Percentiles rank a stretch among this genome's conserved stretches.
Evolutionary conservation across 257 asterid genomes (phyloP).

Genomic region (Solanum verrucosum): DNA sequence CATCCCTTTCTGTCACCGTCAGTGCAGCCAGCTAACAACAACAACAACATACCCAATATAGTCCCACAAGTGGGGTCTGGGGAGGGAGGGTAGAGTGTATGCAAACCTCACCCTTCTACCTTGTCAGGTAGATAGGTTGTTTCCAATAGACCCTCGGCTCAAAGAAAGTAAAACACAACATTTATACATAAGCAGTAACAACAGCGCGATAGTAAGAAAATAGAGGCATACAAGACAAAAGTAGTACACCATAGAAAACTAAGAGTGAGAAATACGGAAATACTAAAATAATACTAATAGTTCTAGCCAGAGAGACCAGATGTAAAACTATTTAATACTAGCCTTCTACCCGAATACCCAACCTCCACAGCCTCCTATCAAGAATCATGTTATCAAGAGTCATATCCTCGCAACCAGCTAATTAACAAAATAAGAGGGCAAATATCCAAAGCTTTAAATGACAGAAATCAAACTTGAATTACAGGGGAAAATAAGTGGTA

Average conservation of each 20-base stretch:
- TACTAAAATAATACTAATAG: not conserved
- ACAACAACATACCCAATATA: not conserved
- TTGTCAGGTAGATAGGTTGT: not conserved
- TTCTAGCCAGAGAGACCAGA: not conserved
- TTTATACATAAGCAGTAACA: not conserved
- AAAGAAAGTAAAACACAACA: not conserved
- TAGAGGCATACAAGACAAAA: not conserved
- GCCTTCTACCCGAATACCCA: not conserved
- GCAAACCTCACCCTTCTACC: not conserved
- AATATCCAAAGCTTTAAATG: not conserved
- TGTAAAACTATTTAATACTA: not conserved
- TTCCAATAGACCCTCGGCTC: not conserved
- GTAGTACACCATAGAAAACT: not conserved
- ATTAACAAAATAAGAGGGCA: not conserved
- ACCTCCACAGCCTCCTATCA: not conserved
- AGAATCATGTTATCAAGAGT: not conserved
- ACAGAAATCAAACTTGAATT: not conserved
- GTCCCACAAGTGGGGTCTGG: not conserved
- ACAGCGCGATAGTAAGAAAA: not conserved
- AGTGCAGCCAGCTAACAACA: not conserved
- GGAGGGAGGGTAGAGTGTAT: not conserved
- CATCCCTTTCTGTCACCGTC: not conserved
- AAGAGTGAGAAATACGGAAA: not conserved
- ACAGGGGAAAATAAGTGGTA: not conserved
- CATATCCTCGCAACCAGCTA: not conserved